Percentiles rank a stretch among this genome's conserved stretches.
Conservation (phyloP, 164 flowering plant genomes). For the Saururus chinensis region DNA sequence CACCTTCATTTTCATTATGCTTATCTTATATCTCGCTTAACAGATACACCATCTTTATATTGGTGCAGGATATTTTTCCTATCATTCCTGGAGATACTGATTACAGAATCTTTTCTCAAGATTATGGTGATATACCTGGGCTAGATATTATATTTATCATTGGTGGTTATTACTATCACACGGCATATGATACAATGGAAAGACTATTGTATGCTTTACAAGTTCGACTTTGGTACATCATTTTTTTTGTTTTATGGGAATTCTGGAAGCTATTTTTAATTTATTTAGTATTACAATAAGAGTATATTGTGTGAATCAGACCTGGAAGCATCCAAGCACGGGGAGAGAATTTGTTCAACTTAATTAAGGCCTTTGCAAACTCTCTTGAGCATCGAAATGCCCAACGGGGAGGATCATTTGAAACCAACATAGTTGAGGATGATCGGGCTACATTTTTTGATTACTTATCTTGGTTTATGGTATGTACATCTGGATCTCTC, state of each 20-base stretch:
- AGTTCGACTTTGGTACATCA: constrained; percentile 48
- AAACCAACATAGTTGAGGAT: constrained; percentile 17
- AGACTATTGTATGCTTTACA: constrained; percentile 88
- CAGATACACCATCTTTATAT: constrained; percentile 5
- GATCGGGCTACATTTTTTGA: constrained; percentile 84
- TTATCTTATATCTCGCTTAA: not conserved
- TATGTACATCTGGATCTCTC: constrained; percentile 15
- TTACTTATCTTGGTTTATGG: constrained; percentile 71
- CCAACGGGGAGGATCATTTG: constrained; percentile 24
- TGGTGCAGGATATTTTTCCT: constrained; percentile 82
- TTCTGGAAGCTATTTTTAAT: not conserved
- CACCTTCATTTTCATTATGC: not conserved
- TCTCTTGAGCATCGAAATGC: constrained; percentile 52
- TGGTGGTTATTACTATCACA: constrained; percentile 97
- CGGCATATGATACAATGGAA: constrained; percentile 83
- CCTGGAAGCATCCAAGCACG: constrained; percentile 99
- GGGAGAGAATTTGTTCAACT: constrained; percentile 77
- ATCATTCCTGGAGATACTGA: constrained; percentile 96
- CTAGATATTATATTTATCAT: constrained; percentile 87
- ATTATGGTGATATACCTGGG: constrained; percentile 84
- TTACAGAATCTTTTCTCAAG: constrained; percentile 87
- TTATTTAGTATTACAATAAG: not conserved
- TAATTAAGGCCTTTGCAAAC: constrained; percentile 61
- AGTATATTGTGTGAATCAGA: constrained; percentile 24
- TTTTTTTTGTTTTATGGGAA: constrained; percentile 2